Percentiles rank a stretch among this genome's conserved stretches.
phyloP scores from a whole-genome alignment of 768 basidiomycete species.

The Coprinopsis cinerea region DNA sequence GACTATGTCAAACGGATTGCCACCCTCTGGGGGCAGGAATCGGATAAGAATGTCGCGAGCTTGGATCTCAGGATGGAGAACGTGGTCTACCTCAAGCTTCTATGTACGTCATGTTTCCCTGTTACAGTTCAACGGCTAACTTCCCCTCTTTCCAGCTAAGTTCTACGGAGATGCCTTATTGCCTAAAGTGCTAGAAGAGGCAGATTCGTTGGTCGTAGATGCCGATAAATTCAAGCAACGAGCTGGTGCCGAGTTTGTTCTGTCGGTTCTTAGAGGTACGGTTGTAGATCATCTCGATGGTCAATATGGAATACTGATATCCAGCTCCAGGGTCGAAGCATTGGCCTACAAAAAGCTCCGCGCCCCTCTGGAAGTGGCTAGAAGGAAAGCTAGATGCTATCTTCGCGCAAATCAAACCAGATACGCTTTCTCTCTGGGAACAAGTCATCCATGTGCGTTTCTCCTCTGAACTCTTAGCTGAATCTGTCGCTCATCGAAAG shows the following conservation, averaged over 20 bases:
- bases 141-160: constrained; percentile 43
- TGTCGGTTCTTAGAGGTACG: constrained; percentile 70
- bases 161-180: constrained; percentile 51
- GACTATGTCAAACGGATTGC: constrained; percentile 59
- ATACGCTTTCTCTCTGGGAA: constrained; percentile 77
- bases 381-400: constrained; percentile 53
- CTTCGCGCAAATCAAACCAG: constrained; percentile 75
- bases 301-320: background rate
- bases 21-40: constrained; percentile 77
- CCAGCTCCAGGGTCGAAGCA: constrained; percentile 68
- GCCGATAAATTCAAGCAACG: constrained; percentile 82
- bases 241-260: constrained; percentile 59
- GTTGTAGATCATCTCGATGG: constrained; percentile 2
- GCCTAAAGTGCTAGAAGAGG: constrained; percentile 43
- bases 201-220: constrained; percentile 60
- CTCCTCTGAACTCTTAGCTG: background rate
- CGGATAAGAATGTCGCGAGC: constrained; percentile 43
- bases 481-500: background rate
- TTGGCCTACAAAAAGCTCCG: constrained; percentile 54
- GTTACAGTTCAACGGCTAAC: too few species aligned
- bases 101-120: constrained; percentile 23
- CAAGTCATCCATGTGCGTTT: constrained; percentile 48
- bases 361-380: constrained; percentile 71
- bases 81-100: constrained; percentile 33
- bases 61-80: constrained; percentile 55